Percentiles rank a stretch among this genome's conserved stretches.
phyloP scores from a whole-genome alignment of 345 rosid species.

The Hypericum androsaemum region DNA sequence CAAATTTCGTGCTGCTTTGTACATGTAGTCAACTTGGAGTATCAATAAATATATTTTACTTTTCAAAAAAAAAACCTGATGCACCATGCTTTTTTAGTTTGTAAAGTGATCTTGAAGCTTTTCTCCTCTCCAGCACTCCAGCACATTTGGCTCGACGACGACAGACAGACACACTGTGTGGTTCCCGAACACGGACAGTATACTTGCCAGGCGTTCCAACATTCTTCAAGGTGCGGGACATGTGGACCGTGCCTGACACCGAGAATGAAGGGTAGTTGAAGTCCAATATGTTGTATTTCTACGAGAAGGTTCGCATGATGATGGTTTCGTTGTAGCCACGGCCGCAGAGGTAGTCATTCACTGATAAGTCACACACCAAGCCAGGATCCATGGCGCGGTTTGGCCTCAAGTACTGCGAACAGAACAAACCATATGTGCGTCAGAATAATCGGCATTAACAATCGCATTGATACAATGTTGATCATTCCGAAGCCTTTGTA shows the following conservation, averaged over 20 bases:
- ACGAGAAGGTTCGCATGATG: conserved; percentile 13
- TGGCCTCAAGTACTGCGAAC: conserved; percentile 40
- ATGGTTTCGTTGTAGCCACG: conserved; percentile 21
- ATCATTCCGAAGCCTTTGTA: too few relatives aligned
- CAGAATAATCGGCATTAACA: too few relatives aligned
- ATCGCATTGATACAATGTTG: too few relatives aligned
- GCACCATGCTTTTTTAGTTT: conserved; percentile 19
- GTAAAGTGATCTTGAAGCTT: conserved; percentile 35
- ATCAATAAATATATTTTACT: too few relatives aligned
- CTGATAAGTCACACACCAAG: conserved; percentile 33
- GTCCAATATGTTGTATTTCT: conserved; percentile 9
- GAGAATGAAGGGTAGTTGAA: conserved; percentile 56
- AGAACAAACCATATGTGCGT: too few relatives aligned
- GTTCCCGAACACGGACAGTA: conserved; percentile 24
- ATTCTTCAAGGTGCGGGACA: conserved; percentile 33
- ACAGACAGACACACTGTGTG: conserved; percentile 38
- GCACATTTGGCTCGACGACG: conserved; percentile 35
- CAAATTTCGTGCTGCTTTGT: too few relatives aligned
- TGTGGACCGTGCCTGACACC: conserved; percentile 11
- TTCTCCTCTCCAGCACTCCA: conserved; percentile 54
- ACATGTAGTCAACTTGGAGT: too few relatives aligned
- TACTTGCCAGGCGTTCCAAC: conserved; percentile 38
- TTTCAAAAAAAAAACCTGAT: conserved; percentile 22
- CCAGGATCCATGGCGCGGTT: conserved; percentile 43
- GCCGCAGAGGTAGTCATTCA: conserved; percentile 30